Conservation (phyloP, 1,139 yeast species). For the Yamadazyma oceani region DNA sequence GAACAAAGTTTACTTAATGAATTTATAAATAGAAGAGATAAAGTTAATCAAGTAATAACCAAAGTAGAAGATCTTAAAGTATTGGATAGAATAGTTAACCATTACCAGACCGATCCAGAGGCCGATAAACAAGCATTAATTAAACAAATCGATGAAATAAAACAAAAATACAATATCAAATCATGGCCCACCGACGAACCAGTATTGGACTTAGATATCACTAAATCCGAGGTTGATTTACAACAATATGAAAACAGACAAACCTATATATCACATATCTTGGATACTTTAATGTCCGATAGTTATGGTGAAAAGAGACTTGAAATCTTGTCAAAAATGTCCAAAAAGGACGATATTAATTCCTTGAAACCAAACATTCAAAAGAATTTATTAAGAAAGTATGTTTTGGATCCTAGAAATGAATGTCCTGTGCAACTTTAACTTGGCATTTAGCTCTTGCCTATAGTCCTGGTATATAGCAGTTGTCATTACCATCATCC, state of each 20-base stretch:
- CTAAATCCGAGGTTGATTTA: conserved; percentile 23
- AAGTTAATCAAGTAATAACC: conserved; percentile 35
- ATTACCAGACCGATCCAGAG: conserved; percentile 29
- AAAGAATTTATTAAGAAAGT: conserved; percentile 44
- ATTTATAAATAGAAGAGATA: conserved; percentile 47
- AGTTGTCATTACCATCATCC: no score
- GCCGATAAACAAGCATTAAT: conserved; percentile 40
- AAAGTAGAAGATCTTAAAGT: conserved; percentile 50
- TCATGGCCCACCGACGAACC: conserved; percentile 59
- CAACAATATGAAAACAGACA: conserved; percentile 29
- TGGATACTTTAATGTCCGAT: conserved; percentile 33
- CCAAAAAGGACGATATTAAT: conserved; percentile 25
- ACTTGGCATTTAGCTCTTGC: no score
- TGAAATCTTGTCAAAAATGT: conserved; percentile 25
- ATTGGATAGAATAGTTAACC: conserved; percentile 42
- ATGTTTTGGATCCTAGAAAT: conserved; percentile 36
- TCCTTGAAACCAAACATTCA: conserved; percentile 28
- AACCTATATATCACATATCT: conserved; percentile 29
- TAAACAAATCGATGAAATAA: conserved; percentile 48
- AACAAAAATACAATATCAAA: conserved; percentile 51
- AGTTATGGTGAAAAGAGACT: conserved; percentile 26
- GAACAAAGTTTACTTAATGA: conserved; percentile 53
- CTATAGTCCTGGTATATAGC: neutral
- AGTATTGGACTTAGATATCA: conserved; percentile 32
- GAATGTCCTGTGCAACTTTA: conserved; percentile 32